phyloP scores from a whole-genome alignment of 2,329 filamentous ascomycete genomes.

The Stachybotrys elegans region DNA sequence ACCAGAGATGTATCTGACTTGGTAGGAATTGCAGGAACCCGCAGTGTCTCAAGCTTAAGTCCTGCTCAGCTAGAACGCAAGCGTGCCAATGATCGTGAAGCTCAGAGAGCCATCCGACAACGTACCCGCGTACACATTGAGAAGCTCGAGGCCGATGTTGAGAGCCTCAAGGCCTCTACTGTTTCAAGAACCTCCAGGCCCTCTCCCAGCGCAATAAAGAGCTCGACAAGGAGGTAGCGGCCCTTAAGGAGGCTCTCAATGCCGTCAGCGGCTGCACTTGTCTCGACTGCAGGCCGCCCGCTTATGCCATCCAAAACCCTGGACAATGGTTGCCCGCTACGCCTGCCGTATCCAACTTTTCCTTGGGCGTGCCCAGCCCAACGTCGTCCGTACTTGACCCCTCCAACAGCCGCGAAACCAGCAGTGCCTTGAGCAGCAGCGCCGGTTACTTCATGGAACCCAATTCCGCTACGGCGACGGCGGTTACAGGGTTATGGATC shows the following conservation, averaged over 20 bases:
- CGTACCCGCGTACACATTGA: conserved; percentile 85
- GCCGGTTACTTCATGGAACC: no score
- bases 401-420: no score
- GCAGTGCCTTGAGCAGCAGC: no score
- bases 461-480: no score
- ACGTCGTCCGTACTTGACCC: conserved; percentile 38
- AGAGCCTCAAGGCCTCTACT: conserved; percentile 58
- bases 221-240: conserved; percentile 47
- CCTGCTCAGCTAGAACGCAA: conserved; percentile 87
- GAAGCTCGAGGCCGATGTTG: conserved; percentile 66
- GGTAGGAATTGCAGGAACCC: conserved; percentile 43
- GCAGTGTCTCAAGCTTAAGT: conserved; percentile 82
- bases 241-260: conserved; percentile 37
- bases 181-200: conserved; percentile 47
- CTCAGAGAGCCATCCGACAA: conserved; percentile 80
- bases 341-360: conserved; percentile 32
- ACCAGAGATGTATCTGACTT: no score
- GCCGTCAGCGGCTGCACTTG: conserved; percentile 23
- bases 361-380: conserved; percentile 47
- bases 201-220: conserved; percentile 47
- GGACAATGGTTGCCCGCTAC: conserved; percentile 33
- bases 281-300: conserved; percentile 35
- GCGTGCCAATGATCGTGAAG: conserved; percentile 85
- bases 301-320: no score
- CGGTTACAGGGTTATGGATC: no score